Conservation (phyloP, 352 stramenopile genomes). For the Thraustotheca clavata region DNA sequence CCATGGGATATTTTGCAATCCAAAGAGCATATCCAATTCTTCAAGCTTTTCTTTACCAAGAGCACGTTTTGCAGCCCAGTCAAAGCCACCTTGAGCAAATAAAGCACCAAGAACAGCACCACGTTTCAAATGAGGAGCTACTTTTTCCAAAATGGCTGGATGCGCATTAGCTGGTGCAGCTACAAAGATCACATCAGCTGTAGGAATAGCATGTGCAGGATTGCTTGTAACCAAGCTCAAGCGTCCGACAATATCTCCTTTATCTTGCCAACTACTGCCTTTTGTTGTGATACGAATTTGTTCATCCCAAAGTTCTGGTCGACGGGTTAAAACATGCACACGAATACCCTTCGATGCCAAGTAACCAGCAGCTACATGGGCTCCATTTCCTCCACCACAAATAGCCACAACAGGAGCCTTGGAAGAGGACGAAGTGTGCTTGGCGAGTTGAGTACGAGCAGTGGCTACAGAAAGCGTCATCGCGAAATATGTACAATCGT, state of each 20-base stretch:
- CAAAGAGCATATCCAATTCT: constrained; percentile 59
- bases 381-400: constrained; percentile 88
- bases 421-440: constrained; percentile 28
- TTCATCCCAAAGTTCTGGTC: constrained; percentile 72
- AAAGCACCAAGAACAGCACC: constrained; percentile 78
- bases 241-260: constrained; percentile 59
- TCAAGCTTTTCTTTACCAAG: constrained; percentile 42
- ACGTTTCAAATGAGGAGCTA: constrained; percentile 81
- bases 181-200: constrained; percentile 85
- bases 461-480: constrained; percentile 80
- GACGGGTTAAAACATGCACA: constrained; percentile 74
- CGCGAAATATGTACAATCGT: too few species aligned
- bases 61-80: constrained; percentile 86
- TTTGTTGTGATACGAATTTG: constrained; percentile 68
- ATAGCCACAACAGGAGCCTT: constrained; percentile 68
- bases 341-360: constrained; percentile 76
- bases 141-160: constrained; percentile 61
- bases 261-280: constrained; percentile 80
- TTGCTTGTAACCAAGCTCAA: constrained; percentile 73
- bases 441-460: constrained; percentile 48
- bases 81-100: constrained; percentile 89
- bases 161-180: constrained; percentile 85
- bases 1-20: constrained; percentile 91
- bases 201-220: constrained; percentile 74
- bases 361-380: constrained; percentile 85